Conservation (phyloP, 805 yeast species). For the Saturnispora zaruensis region DNA sequence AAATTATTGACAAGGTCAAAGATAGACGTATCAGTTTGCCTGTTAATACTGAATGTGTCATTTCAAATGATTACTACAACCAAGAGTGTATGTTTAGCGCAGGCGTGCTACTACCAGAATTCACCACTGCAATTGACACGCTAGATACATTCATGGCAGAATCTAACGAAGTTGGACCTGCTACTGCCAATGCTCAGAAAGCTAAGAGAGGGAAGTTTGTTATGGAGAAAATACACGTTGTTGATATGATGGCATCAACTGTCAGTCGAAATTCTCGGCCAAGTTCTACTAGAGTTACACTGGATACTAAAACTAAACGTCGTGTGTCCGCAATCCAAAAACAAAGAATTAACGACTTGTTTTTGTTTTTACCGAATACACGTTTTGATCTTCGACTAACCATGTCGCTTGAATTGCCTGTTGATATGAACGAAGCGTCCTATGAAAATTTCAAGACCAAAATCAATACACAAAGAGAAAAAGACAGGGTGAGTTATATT, state of each 20-base stretch:
- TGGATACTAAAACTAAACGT: conserved; percentile 61
- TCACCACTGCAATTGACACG: conserved; percentile 45
- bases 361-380: conserved; percentile 66
- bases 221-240: conserved; percentile 50
- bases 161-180: conserved; percentile 12
- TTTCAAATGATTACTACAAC: conserved; percentile 39
- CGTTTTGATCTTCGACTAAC: conserved; percentile 71
- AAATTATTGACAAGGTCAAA: conserved; percentile 52
- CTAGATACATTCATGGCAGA: conserved; percentile 43
- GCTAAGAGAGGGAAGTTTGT: conserved; percentile 36
- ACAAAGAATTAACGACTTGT: conserved; percentile 62
- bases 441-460: conserved; percentile 44
- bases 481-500: conserved; percentile 64
- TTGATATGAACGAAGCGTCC: conserved; percentile 42
- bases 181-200: conserved; percentile 6
- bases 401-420: conserved; percentile 69
- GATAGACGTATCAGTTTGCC: conserved; percentile 59
- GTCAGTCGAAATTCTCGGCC: conserved; percentile 60
- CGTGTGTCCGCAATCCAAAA: conserved; percentile 63
- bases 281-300: conserved; percentile 53
- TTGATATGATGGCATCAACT: conserved; percentile 56
- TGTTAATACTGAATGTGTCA: conserved; percentile 59
- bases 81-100: conserved; percentile 52
- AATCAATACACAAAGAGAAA: conserved; percentile 49
- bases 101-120: conserved; percentile 57